phyloP scores from a whole-genome alignment of 768 basidiomycete species.

The Amanita molliuscula region DNA sequence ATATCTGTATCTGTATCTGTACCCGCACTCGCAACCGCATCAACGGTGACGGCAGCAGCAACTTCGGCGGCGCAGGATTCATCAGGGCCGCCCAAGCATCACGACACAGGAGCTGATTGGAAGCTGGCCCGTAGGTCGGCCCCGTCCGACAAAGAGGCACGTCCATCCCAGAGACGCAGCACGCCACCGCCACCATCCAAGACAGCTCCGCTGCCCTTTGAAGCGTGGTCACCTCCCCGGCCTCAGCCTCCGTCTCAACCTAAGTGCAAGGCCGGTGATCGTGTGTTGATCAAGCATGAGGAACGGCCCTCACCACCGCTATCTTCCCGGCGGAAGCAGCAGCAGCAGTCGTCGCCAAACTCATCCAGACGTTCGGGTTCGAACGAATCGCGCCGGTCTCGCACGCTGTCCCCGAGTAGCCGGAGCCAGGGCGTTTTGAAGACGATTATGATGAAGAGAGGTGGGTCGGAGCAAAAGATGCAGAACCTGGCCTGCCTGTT shows the following conservation, averaged over 20 bases:
- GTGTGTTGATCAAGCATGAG: background rate
- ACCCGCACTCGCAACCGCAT: too few species aligned
- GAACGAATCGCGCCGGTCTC: slow-evolving; percentile 3
- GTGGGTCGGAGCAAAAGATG: slow-evolving; percentile 14
- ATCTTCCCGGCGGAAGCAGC: background rate
- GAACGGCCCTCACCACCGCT: background rate
- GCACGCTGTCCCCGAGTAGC: slow-evolving; percentile 1
- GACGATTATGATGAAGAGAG: slow-evolving; percentile 8
- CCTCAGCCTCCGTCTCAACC: background rate
- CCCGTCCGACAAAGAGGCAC: background rate
- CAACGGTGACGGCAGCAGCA: too few species aligned
- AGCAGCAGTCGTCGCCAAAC: background rate
- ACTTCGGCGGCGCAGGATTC: background rate
- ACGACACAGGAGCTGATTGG: background rate
- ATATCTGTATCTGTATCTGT: background rate
- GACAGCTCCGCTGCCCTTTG: background rate
- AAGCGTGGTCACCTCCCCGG: background rate
- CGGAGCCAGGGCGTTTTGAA: slow-evolving; percentile 2
- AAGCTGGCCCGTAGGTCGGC: background rate
- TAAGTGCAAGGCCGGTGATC: background rate
- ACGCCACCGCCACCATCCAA: background rate
- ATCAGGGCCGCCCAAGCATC: background rate
- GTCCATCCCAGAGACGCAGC: background rate
- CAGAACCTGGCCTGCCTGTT: slow-evolving; percentile 27
- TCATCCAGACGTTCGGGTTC: background rate